These are phyloP conservation scores for Hymenoscyphus fraxineus DNA, from an alignment of 2,329 filamentous ascomycete genomes.

Conservation along the genomic window DNA sequence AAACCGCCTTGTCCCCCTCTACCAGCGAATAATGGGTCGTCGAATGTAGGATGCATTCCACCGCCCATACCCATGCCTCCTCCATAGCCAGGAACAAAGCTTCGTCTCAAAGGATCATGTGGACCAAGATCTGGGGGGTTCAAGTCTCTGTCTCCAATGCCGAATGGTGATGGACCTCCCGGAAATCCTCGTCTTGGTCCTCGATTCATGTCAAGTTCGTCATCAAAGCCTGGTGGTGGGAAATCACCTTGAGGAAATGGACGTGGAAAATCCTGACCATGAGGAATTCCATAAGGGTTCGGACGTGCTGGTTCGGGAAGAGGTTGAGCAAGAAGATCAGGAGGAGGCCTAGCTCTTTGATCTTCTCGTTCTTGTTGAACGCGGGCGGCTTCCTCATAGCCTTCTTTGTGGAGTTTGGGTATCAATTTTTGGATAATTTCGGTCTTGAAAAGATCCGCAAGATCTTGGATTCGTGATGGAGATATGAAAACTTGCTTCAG, in stretches of 20 bases:
- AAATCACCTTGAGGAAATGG: conserved; percentile 71
- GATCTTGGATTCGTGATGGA: conserved; percentile 61
- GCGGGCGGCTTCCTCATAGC: conserved; percentile 58
- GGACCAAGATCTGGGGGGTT: conserved; percentile 84
- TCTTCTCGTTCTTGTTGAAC: conserved; percentile 41
- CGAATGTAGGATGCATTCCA: conserved; percentile 95
- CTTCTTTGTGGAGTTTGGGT: conserved; percentile 71
- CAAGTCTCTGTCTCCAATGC: conserved; percentile 81
- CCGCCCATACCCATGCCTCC: conserved; percentile 56
- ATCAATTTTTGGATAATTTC: conserved; percentile 81
- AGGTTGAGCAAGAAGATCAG: conserved; percentile 43
- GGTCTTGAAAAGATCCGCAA: conserved; percentile 69
- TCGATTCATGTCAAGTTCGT: conserved; percentile 79
- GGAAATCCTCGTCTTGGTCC: conserved; percentile 50
- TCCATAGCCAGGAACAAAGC: conserved; percentile 56
- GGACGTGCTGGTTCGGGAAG: conserved; percentile 61
- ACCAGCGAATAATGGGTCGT: conserved; percentile 79
- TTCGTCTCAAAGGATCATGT: conserved; percentile 71
- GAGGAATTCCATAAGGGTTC: conserved; percentile 64
- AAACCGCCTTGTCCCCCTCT: conserved; percentile 45
- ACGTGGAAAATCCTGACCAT: conserved; percentile 55
- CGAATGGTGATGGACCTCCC: conserved; percentile 51
- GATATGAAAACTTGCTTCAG: conserved; percentile 70
- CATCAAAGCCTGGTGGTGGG: conserved; percentile 85
- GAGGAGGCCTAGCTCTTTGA: conserved; percentile 40